Conservation (phyloP, 768 basidiomycete species). For the Imleria badia region DNA sequence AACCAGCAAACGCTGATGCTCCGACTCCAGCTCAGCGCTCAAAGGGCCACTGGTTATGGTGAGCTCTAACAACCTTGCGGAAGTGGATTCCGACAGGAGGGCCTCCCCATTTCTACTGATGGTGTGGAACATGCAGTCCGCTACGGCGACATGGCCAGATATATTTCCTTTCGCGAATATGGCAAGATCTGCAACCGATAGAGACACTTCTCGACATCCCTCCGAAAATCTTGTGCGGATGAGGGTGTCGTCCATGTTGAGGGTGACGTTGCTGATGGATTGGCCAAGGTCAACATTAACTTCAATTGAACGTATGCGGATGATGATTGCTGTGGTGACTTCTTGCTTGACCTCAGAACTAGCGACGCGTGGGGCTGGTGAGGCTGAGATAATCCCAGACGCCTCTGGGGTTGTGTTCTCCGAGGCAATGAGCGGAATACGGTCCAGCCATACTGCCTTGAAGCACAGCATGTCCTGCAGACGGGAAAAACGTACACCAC, state of each 20-base stretch:
- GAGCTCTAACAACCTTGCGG: conserved; percentile 64
- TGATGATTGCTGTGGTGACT: conserved; percentile 60
- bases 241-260: conserved; percentile 63
- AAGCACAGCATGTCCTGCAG: conserved; percentile 92
- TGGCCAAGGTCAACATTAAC: conserved; percentile 84
- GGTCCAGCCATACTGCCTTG: conserved; percentile 93
- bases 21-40: conserved; percentile 67
- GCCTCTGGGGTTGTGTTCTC: conserved; percentile 26
- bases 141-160: conserved; percentile 65
- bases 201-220: conserved; percentile 57
- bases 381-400: conserved; percentile 17
- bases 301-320: conserved; percentile 71
- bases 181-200: conserved; percentile 57
- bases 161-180: conserved; percentile 65
- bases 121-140: conserved; percentile 76
- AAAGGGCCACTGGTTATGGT: conserved; percentile 73
- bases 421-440: conserved; percentile 70
- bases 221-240: conserved; percentile 69
- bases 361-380: conserved; percentile 12
- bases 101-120: conserved; percentile 53
- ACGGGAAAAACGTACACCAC: conserved; percentile 77
- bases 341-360: conserved; percentile 35
- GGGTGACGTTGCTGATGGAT: conserved; percentile 70
- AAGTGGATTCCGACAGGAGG: conserved; percentile 31
- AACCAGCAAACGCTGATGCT: conserved; percentile 69